Conservation (phyloP, 257 asterid species). For the Coffea eugenioides region DNA sequence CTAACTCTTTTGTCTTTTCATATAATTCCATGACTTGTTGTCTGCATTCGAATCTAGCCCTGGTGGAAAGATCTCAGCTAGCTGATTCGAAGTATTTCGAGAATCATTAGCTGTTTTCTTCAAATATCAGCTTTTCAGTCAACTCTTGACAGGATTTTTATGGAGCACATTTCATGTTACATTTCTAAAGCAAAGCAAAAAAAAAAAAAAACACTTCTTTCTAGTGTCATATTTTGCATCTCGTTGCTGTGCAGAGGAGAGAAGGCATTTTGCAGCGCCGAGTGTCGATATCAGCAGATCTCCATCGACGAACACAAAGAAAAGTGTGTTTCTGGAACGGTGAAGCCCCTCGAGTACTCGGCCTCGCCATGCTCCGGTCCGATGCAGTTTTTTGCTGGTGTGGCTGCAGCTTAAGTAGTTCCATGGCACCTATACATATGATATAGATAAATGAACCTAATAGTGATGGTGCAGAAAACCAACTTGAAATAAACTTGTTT, state of each 20-base stretch:
- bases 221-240: too few species aligned
- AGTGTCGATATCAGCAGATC: constrained; percentile 68
- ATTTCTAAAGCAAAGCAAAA: too few species aligned
- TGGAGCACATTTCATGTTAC: background rate
- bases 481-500: constrained; percentile 6
- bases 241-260: constrained; percentile 61
- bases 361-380: constrained; percentile 56
- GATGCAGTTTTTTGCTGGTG: constrained; percentile 49
- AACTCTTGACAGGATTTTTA: background rate
- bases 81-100: background rate
- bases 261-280: constrained; percentile 76
- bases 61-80: background rate
- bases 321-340: constrained; percentile 41
- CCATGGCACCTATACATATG: background rate
- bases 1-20: background rate
- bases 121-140: background rate
- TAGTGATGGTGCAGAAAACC: background rate
- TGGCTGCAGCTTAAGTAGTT: constrained; percentile 55
- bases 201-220: background rate
- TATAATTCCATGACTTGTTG: background rate
- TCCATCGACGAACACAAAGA: constrained; percentile 62
- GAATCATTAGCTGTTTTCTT: background rate
- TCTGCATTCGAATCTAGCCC: background rate
- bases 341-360: constrained; percentile 43
- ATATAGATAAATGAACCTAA: constrained; percentile 15